Evolutionary conservation across 495 filamentous ascomycete genomes (phyloP).

Genomic region (Trichoderma asperelloides): DNA sequence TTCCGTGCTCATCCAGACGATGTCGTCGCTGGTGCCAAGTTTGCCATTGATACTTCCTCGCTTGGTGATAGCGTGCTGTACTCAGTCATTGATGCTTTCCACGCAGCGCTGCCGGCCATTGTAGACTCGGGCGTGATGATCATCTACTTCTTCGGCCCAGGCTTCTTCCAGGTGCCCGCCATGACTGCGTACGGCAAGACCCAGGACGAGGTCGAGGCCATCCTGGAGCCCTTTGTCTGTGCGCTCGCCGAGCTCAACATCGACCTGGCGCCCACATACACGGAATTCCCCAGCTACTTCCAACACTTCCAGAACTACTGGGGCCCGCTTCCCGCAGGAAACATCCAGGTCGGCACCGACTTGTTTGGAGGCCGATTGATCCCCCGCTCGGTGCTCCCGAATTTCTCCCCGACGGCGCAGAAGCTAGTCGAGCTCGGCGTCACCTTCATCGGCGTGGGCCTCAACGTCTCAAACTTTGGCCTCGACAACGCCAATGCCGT

Average conservation of each 20-base stretch:
- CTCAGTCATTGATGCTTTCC: conserved; percentile 30
- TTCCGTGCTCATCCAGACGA: conserved; percentile 28
- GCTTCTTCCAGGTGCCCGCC: conserved; percentile 33
- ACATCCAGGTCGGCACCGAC: conserved; percentile 33
- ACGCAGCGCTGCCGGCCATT: conserved; percentile 31
- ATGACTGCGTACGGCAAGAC: conserved; percentile 27
- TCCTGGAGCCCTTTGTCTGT: conserved; percentile 15
- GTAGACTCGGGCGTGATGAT: conserved; percentile 46
- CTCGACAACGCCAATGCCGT: conserved; percentile 42
- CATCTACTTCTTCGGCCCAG: conserved; percentile 38
- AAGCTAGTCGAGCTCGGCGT: conserved; percentile 38
- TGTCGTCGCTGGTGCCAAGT: conserved; percentile 15
- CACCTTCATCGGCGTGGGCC: conserved; percentile 28
- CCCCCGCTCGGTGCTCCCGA: conserved; percentile 36
- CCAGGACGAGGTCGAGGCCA: conserved; percentile 19
- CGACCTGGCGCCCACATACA: conserved; percentile 17
- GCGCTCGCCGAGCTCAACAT: conserved; percentile 19
- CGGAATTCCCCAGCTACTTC: conserved; percentile 33
- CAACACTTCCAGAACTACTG: conserved; percentile 34
- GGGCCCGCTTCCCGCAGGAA: conserved; percentile 20
- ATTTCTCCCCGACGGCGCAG: conserved; percentile 35
- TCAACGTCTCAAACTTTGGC: conserved; percentile 29
- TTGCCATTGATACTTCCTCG: conserved; percentile 17
- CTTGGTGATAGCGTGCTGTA: conserved; percentile 28
- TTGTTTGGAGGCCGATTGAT: conserved; percentile 52